Evolutionary conservation across 441 rosid species (phyloP).

Genomic region (Croton laevigatus): DNA sequence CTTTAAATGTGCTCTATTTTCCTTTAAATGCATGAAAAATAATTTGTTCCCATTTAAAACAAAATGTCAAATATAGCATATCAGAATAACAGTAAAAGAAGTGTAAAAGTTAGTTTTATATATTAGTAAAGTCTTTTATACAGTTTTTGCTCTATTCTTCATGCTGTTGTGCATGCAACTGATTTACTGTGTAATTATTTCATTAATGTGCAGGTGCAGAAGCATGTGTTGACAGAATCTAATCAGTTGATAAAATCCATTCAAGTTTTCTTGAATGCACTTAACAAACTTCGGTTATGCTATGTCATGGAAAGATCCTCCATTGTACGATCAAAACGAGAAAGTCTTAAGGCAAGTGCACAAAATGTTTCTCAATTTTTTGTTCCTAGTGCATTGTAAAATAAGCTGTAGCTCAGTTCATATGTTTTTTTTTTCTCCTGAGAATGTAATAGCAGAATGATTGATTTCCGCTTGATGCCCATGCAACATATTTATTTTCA

Average conservation of each 20-base stretch:
- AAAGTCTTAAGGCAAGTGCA: slow-evolving; percentile 53
- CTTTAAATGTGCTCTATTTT: neutral
- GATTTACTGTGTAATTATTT: slow-evolving; percentile 13
- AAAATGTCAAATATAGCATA: neutral
- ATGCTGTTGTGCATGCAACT: slow-evolving; percentile 2
- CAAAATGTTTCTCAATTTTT: slow-evolving; percentile 17
- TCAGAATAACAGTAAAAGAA: neutral
- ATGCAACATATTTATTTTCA: neutral
- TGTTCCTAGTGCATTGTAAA: slow-evolving; percentile 9
- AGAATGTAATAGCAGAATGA: neutral
- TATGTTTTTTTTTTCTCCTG: neutral
- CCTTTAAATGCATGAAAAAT: no score
- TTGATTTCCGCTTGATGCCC: neutral
- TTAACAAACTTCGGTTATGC: slow-evolving; percentile 85
- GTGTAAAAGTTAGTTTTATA: neutral
- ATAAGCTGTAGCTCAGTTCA: neutral
- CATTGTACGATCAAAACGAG: slow-evolving; percentile 48
- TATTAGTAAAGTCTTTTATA: neutral
- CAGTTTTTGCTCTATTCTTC: neutral
- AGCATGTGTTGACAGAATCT: slow-evolving; percentile 65
- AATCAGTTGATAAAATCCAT: slow-evolving; percentile 82
- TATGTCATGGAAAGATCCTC: slow-evolving; percentile 62
- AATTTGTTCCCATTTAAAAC: neutral
- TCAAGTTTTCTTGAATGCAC: slow-evolving; percentile 76
- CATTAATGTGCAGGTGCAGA: slow-evolving; percentile 60